phyloP scores from a whole-genome alignment of 306 rosid species.

The Herpetospermum pedunculosum region DNA sequence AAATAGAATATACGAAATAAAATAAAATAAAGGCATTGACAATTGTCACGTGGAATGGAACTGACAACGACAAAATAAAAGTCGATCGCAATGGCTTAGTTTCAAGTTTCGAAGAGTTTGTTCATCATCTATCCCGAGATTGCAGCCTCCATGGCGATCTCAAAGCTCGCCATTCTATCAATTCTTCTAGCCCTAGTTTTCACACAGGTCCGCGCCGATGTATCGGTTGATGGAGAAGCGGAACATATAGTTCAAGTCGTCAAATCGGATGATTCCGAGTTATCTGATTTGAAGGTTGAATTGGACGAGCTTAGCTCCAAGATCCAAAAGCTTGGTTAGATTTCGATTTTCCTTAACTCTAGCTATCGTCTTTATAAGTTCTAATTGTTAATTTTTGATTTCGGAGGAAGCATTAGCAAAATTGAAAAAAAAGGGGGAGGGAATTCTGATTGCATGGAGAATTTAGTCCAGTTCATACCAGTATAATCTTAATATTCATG shows the following conservation, averaged over 20 bases:
- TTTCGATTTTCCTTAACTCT: background rate
- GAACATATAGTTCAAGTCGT: conserved; percentile 8
- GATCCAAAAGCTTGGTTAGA: conserved; percentile 70
- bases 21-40: background rate
- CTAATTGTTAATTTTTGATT: background rate
- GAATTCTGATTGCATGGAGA: background rate
- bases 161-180: conserved; percentile 39
- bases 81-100: background rate
- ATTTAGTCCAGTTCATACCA: background rate
- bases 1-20: background rate
- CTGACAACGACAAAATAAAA: background rate
- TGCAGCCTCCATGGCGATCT: conserved; percentile 53
- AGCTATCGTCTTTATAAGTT: background rate
- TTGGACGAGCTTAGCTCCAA: conserved; percentile 55
- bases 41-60: background rate
- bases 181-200: conserved; percentile 47
- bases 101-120: background rate
- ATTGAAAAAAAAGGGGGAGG: too few relatives aligned
- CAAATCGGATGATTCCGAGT: conserved; percentile 29
- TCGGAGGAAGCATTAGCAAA: background rate
- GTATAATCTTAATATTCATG: background rate
- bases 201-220: conserved; percentile 32
- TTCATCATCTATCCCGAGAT: conserved; percentile 15
- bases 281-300: conserved; percentile 52
- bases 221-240: conserved; percentile 21